These are phyloP conservation scores for Auricularia heimuer DNA, from an alignment of 768 basidiomycete genomes.

Conservation along the genomic window DNA sequence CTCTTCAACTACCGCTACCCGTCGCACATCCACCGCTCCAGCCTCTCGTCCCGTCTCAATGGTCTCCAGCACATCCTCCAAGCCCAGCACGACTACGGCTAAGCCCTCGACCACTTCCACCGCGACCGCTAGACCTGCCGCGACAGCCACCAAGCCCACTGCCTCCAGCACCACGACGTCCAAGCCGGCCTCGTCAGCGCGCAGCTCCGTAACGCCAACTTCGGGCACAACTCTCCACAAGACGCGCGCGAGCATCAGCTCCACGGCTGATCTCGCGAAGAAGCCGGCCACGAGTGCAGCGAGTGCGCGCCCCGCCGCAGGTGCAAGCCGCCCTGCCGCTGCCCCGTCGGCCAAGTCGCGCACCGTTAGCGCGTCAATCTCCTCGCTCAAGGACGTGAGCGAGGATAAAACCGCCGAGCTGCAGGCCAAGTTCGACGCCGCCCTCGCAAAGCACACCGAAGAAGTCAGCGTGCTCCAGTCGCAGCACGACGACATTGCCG, in stretches of 20 bases:
- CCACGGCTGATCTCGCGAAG: conserved; percentile 18
- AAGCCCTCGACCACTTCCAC: conserved; percentile 3
- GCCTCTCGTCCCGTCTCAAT: conserved; percentile 14
- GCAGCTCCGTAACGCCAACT: neutral
- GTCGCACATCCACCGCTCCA: conserved; percentile 23
- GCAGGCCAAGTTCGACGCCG: conserved; percentile 38
- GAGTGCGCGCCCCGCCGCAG: neutral
- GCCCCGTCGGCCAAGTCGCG: conserved; percentile 15
- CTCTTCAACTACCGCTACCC: conserved; percentile 17
- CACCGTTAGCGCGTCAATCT: conserved; percentile 47
- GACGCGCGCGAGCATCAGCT: neutral
- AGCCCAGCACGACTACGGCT: conserved; percentile 10
- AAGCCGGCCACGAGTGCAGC: conserved; percentile 3
- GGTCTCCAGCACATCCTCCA: conserved; percentile 17
- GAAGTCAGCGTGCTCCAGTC: conserved; percentile 43
- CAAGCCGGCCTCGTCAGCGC: neutral
- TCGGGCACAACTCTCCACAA: neutral
- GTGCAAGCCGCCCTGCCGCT: neutral
- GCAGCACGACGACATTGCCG: conserved; percentile 39
- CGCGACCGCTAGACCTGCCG: conserved; percentile 10
- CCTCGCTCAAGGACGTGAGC: conserved; percentile 63
- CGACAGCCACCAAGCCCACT: conserved; percentile 4
- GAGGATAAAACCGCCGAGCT: conserved; percentile 53
- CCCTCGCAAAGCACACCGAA: conserved; percentile 42
- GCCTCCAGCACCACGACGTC: neutral